phyloP scores from a whole-genome alignment of 345 rosid genomes.

The Euphorbia tirucalli region DNA sequence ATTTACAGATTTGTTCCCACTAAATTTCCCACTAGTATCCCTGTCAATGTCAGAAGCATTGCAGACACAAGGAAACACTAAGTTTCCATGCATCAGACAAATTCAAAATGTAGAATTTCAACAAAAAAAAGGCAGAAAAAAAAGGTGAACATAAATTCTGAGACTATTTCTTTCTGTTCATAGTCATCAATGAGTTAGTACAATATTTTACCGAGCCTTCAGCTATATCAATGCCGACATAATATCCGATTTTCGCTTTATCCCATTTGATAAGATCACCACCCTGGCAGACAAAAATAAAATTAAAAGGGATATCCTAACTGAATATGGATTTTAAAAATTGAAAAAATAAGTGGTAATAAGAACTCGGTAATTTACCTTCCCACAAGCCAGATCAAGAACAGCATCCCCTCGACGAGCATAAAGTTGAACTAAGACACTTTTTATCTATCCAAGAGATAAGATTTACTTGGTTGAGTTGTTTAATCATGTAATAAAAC shows the following conservation, averaged over 20 bases:
- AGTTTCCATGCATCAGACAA: too few relatives aligned
- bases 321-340: background rate
- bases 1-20: too few relatives aligned
- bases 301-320: background rate
- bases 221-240: slow-evolving; percentile 95
- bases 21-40: too few relatives aligned
- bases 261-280: slow-evolving; percentile 99
- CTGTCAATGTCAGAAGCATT: too few relatives aligned
- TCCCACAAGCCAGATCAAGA: slow-evolving; percentile 97
- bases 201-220: slow-evolving; percentile 81
- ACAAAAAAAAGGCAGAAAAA: background rate
- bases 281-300: slow-evolving; percentile 47
- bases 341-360: background rate
- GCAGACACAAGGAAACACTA: too few relatives aligned
- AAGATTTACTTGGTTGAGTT: background rate
- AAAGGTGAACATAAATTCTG: background rate
- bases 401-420: slow-evolving; percentile 84
- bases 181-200: background rate
- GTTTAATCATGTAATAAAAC: background rate
- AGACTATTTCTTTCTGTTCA: slow-evolving; percentile 3
- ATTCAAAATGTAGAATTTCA: background rate
- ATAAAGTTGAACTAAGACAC: slow-evolving; percentile 93
- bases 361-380: slow-evolving; percentile 40
- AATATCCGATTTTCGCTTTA: slow-evolving; percentile 85
- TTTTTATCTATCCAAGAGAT: slow-evolving; percentile 64